Evolutionary conservation across 306 rosid genomes (phyloP), one percentile per base, ranked within the genome.

Genomic region (Fragaria nilgerrensis): DNA sequence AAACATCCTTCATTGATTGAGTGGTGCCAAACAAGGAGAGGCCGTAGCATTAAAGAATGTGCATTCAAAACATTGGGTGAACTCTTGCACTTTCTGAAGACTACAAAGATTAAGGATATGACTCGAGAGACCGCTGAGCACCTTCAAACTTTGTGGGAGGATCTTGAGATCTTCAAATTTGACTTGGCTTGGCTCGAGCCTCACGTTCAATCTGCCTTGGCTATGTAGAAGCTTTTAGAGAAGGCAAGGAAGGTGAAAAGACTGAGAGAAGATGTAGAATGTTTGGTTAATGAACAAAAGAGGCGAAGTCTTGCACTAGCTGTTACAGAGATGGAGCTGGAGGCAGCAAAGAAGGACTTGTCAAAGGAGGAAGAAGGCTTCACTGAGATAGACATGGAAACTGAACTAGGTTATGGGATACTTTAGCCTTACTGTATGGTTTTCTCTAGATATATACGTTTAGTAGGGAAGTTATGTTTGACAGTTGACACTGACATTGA

Each of bases 91-190:
- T 70, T 70, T 49, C 61, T 49, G 29, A 47, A 70, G 16, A 70
- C 59, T 45, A 15, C 73, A 25, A 70, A 27, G 25, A 10, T 29
- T 5, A 47, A 27, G 17, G 25, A 70, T 27, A 70, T 70, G 74
- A 70, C 43, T 4, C 16, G 25, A 6, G 74, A 70, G 12, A 5
- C 59, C 0, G 44, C 25, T 29, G 59, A 70, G 19, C 74, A 4
- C 25, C 74, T 70, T 70, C 16, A 17, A 32, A 20, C 27, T 25
- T 47, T 70, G 7, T 47, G 59, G 43, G 59, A 27, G 7, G 74
- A 45, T 34, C 14, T 69, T 69, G 74, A 69, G 59, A 29, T 17
- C 23, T 70, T 70, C 25, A 27, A 36, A 70, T 70, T 70, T 70
- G 74, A 70, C 15, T 70, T 70, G 43, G 22, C 16, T 0, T 70